Percentiles rank a stretch among this genome's conserved stretches.
These are phyloP conservation scores for Lachancea dasiensis DNA, from an alignment of 805 yeast genomes.

Conservation along the genomic window DNA sequence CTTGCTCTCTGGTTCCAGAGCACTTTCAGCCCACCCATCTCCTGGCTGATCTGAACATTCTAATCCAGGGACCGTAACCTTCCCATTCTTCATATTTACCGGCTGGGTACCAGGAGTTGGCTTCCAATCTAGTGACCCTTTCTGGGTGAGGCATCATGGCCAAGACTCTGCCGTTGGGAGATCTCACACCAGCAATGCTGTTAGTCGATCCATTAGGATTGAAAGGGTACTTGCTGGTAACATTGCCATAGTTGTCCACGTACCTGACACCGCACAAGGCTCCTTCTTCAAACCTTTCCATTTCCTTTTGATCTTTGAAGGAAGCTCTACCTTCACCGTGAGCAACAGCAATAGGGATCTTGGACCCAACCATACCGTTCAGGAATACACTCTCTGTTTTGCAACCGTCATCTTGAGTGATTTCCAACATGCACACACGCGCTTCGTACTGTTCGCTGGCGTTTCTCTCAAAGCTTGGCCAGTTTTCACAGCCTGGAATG, in stretches of 20 bases:
- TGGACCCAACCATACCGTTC: conserved; percentile 87
- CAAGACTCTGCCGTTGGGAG: conserved; percentile 89
- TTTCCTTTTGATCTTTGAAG: conserved; percentile 45
- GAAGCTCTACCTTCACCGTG: conserved; percentile 97
- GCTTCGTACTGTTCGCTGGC: conserved; percentile 94
- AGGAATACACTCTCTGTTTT: conserved; percentile 58
- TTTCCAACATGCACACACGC: conserved; percentile 83
- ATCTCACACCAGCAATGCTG: conserved; percentile 87
- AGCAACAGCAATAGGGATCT: conserved; percentile 93
- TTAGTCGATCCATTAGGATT: conserved; percentile 95
- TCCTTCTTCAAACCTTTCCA: conserved; percentile 43
- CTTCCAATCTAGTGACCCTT: conserved; percentile 79
- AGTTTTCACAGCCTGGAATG: conserved; percentile 83
- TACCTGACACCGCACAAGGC: conserved; percentile 66
- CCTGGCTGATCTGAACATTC: conserved; percentile 88
- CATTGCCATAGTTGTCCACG: conserved; percentile 85
- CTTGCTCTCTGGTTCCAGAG: not conserved
- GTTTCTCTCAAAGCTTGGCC: conserved; percentile 96
- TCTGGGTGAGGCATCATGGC: conserved; percentile 99
- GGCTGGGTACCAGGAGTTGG: conserved; percentile 87
- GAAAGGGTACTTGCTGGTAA: conserved; percentile 79
- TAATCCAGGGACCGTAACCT: conserved; percentile 91
- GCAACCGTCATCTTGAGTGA: conserved; percentile 49
- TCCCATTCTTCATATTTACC: conserved; percentile 59
- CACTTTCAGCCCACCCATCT: conserved; percentile 64